These are phyloP conservation scores for Lenzites betulinus DNA, from an alignment of 768 basidiomycete species.

Conservation along the genomic window DNA sequence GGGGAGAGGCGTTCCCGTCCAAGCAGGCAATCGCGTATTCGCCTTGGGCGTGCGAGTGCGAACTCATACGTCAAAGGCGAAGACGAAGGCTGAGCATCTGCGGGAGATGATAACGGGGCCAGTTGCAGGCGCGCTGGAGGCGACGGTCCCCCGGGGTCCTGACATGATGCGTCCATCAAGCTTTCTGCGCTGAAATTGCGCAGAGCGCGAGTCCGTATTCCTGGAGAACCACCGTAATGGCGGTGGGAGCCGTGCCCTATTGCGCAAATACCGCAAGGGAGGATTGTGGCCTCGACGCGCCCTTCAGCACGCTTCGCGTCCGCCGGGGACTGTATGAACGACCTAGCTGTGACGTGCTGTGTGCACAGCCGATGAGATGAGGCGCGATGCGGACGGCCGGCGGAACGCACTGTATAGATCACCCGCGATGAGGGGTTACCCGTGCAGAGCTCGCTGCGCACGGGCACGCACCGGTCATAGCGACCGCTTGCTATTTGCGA, in stretches of 20 bases:
- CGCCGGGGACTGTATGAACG: background rate
- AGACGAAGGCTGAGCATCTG: background rate
- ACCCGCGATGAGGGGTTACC: background rate
- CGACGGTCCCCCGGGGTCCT: background rate
- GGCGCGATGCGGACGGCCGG: background rate
- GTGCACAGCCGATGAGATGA: background rate
- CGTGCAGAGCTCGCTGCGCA: background rate
- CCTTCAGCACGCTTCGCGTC: background rate
- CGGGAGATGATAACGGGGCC: background rate
- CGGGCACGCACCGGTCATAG: background rate
- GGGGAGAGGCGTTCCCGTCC: background rate
- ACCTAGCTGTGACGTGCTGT: background rate
- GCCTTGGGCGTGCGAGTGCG: background rate
- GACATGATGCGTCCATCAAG: background rate
- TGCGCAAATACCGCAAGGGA: background rate
- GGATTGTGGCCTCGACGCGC: background rate
- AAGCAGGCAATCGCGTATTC: background rate
- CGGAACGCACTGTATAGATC: background rate
- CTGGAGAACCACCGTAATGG: background rate
- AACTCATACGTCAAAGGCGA: too few species aligned
- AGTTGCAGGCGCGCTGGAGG: background rate
- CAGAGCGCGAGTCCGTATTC: background rate
- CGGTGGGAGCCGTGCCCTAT: background rate
- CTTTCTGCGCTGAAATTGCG: background rate
- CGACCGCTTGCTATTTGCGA: background rate